These are phyloP conservation scores for Baudoinia panamericana DNA, from an alignment of 495 filamentous ascomycete species.

Conservation along the genomic window DNA sequence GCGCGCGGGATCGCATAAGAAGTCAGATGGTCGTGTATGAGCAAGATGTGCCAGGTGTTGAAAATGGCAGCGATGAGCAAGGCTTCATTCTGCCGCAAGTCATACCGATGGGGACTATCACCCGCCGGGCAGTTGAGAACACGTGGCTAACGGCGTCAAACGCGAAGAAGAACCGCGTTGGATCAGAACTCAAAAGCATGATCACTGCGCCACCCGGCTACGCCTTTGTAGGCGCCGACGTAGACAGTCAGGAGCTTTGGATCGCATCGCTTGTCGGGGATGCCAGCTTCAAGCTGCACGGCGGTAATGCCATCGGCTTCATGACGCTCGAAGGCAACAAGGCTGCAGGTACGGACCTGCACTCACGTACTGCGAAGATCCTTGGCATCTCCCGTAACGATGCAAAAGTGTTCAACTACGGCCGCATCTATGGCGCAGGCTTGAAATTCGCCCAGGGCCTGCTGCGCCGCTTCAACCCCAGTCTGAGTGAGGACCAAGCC, in stretches of 20 bases:
- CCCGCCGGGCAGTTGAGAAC: slow-evolving; percentile 90
- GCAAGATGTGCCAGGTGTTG: slow-evolving; percentile 33
- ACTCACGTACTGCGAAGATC: slow-evolving; percentile 85
- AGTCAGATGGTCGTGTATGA: slow-evolving; percentile 88
- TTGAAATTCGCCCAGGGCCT: slow-evolving; percentile 84
- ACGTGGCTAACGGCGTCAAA: slow-evolving; percentile 98
- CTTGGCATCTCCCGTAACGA: slow-evolving; percentile 86
- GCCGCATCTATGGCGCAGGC: slow-evolving; percentile 92
- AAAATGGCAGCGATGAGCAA: slow-evolving; percentile 28
- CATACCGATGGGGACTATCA: slow-evolving; percentile 98
- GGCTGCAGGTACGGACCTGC: slow-evolving; percentile 81
- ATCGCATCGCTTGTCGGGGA: slow-evolving; percentile 94
- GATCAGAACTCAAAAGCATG: slow-evolving; percentile 95
- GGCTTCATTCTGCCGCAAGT: slow-evolving; percentile 97
- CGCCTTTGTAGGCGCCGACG: slow-evolving; percentile 89
- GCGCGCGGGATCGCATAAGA: slow-evolving; percentile 78
- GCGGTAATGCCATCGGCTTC: slow-evolving; percentile 93
- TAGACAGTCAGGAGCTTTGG: slow-evolving; percentile 98
- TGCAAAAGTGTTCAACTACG: slow-evolving; percentile 98
- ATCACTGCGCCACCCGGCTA: slow-evolving; percentile 83
- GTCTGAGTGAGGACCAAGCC: slow-evolving; percentile 62
- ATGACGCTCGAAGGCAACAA: slow-evolving; percentile 98
- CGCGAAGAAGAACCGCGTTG: slow-evolving; percentile 86
- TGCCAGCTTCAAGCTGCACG: slow-evolving; percentile 83
- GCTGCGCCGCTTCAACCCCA: slow-evolving; percentile 83